Percentiles rank a stretch among this genome's conserved stretches.
Evolutionary conservation across 116 monocot genomes (phyloP).

Genomic region (Phalaenopsis hybrid): DNA sequence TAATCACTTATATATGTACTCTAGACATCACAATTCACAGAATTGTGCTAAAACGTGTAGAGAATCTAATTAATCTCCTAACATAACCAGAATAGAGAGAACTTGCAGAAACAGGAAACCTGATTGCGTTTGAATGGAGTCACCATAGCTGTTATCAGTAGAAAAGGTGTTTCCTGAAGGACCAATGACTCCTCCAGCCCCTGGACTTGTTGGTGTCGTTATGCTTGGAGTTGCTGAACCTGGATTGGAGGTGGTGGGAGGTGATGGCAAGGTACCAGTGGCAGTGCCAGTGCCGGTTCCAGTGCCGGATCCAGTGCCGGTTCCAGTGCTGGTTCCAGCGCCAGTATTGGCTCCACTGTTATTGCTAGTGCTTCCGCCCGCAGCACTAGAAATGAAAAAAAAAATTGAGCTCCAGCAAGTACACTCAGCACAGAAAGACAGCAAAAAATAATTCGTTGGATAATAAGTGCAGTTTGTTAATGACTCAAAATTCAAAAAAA

Average conservation of each 20-base stretch:
- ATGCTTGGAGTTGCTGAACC: slow-evolving; percentile 11
- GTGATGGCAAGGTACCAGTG: neutral
- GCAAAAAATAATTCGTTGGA: neutral
- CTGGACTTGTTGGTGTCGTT: slow-evolving; percentile 2
- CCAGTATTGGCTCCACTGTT: neutral
- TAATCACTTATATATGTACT: neutral
- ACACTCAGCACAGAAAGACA: neutral
- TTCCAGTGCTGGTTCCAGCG: neutral
- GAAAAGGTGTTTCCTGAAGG: slow-evolving; percentile 6
- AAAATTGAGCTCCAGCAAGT: neutral
- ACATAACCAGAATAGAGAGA: neutral
- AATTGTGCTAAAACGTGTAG: neutral
- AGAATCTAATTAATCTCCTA: slow-evolving; percentile 1
- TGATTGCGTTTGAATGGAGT: neutral
- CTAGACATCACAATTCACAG: neutral
- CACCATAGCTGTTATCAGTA: neutral
- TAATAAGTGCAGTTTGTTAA: neutral
- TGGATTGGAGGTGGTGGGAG: slow-evolving; percentile 2
- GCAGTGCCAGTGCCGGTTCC: neutral
- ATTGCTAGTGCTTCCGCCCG: slow-evolving; percentile 18
- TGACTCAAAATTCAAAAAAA: neutral
- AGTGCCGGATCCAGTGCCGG: slow-evolving; percentile 8
- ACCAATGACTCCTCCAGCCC: slow-evolving; percentile 4
- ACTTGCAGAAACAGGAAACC: neutral
- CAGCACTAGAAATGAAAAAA: slow-evolving; percentile 6